Percentiles rank a stretch among this genome's conserved stretches.
Conservation (phyloP, 352 stramenopile species). For the Phytophthora agathidicida region DNA sequence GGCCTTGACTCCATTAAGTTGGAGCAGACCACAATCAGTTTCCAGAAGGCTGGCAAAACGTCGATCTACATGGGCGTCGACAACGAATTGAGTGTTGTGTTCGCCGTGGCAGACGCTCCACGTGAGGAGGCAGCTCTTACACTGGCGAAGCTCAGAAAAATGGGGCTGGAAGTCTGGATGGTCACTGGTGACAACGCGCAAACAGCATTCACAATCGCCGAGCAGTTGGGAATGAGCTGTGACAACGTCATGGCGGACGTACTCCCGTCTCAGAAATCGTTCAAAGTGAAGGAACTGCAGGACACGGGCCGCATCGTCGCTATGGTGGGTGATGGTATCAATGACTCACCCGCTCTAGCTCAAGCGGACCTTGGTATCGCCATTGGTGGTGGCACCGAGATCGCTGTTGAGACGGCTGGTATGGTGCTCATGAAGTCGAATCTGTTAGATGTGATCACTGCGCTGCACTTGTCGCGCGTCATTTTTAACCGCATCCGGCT, state of each 20-base stretch:
- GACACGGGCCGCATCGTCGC: slow-evolving; percentile 82
- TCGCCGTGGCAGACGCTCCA: slow-evolving; percentile 80
- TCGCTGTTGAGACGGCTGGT: slow-evolving; percentile 96
- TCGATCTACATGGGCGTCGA: slow-evolving; percentile 92
- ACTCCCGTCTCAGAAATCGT: slow-evolving; percentile 93
- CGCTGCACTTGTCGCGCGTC: slow-evolving; percentile 93
- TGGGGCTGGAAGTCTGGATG: slow-evolving; percentile 96
- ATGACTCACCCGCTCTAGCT: slow-evolving; percentile 97
- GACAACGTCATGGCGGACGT: slow-evolving; percentile 94
- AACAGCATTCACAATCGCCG: slow-evolving; percentile 92
- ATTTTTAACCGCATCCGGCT: slow-evolving; percentile 96
- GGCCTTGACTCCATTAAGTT: slow-evolving; percentile 52
- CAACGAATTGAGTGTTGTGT: slow-evolving; percentile 60
- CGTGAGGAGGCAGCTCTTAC: slow-evolving; percentile 89
- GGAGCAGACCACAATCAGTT: slow-evolving; percentile 53
- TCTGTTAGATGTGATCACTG: slow-evolving; percentile 93
- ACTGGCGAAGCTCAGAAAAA: slow-evolving; percentile 83
- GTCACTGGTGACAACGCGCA: slow-evolving; percentile 96
- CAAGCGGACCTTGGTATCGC: slow-evolving; percentile 97
- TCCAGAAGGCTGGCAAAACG: slow-evolving; percentile 91
- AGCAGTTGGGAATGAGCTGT: slow-evolving; percentile 89
- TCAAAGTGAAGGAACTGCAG: slow-evolving; percentile 91
- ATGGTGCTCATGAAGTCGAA: slow-evolving; percentile 92
- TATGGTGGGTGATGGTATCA: slow-evolving; percentile 98
- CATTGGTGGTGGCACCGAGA: slow-evolving; percentile 94